Conservation (phyloP, 2,329 filamentous ascomycete genomes). For the Lachnellula hyalina region DNA sequence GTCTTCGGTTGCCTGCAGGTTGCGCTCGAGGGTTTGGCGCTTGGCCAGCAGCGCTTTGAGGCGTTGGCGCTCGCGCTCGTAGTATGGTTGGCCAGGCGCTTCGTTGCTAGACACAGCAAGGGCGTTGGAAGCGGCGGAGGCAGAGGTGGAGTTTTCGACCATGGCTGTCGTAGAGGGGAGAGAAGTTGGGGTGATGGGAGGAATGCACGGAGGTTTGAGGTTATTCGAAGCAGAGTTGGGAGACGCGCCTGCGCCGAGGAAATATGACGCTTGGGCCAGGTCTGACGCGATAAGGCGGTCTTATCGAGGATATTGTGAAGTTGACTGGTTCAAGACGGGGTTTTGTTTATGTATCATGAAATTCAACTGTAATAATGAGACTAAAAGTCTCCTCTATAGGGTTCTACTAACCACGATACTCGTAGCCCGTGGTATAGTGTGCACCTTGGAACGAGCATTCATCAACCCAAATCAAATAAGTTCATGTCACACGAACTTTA, state of each 20-base stretch:
- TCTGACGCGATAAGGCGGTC: not conserved
- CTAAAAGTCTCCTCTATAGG: too few species aligned
- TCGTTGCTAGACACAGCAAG: slow-evolving; percentile 34
- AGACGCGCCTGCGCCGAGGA: not conserved
- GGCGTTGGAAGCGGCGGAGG: slow-evolving; percentile 23
- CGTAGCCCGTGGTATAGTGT: too few species aligned
- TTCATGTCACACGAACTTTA: too few species aligned
- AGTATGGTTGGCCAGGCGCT: slow-evolving; percentile 55
- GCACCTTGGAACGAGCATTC: too few species aligned
- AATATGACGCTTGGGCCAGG: not conserved
- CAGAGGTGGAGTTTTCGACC: slow-evolving; percentile 42
- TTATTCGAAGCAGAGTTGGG: too few species aligned
- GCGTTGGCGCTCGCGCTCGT: slow-evolving; percentile 65
- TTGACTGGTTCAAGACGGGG: too few species aligned
- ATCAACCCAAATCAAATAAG: too few species aligned
- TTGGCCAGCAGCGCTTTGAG: slow-evolving; percentile 62
- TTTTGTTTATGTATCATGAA: too few species aligned
- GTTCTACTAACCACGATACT: too few species aligned
- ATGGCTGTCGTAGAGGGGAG: slow-evolving; percentile 28
- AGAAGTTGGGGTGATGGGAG: not conserved
- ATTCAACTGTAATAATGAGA: too few species aligned
- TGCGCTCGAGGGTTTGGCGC: slow-evolving; percentile 44
- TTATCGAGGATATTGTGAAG: not conserved
- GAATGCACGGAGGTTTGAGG: not conserved
- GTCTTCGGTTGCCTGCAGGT: slow-evolving; percentile 53